phyloP scores from a whole-genome alignment of 2,329 filamentous ascomycete species.

The Paraphaeosphaeria sporulosa region DNA sequence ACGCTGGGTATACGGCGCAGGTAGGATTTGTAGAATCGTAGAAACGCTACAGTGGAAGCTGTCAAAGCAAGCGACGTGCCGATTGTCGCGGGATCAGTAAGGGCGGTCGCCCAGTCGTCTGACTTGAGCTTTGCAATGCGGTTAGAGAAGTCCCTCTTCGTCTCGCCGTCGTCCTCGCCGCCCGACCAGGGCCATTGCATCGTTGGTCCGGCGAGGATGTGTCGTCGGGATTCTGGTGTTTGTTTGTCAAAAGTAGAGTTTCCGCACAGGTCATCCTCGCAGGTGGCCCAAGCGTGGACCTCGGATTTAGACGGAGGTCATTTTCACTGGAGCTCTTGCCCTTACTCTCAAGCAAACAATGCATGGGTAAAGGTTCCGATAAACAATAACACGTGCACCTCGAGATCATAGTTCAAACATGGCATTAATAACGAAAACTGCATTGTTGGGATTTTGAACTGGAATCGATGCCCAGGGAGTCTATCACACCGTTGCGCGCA shows the following conservation, averaged over 20 bases:
- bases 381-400: too few species aligned
- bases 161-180: slow-evolving; percentile 39
- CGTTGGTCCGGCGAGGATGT: slow-evolving; percentile 36
- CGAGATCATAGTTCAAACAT: too few species aligned
- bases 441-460: too few species aligned
- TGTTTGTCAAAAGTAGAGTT: slow-evolving; percentile 12
- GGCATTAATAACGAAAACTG: too few species aligned
- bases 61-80: slow-evolving; percentile 64
- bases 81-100: slow-evolving; percentile 63
- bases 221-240: slow-evolving; percentile 13
- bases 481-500: too few species aligned
- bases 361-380: too few species aligned
- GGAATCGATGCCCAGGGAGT: too few species aligned
- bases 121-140: slow-evolving; percentile 51
- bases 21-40: slow-evolving; percentile 72
- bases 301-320: neutral
- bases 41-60: slow-evolving; percentile 60
- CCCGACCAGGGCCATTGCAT: slow-evolving; percentile 54
- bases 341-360: too few species aligned
- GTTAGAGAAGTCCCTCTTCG: slow-evolving; percentile 49
- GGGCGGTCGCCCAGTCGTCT: slow-evolving; percentile 60
- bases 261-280: neutral
- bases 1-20: slow-evolving; percentile 84
- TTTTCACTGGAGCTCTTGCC: too few species aligned
- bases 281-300: slow-evolving; percentile 12